These are phyloP conservation scores for Chaetomium tenue DNA, from an alignment of 495 filamentous ascomycete genomes.

Conservation along the genomic window DNA sequence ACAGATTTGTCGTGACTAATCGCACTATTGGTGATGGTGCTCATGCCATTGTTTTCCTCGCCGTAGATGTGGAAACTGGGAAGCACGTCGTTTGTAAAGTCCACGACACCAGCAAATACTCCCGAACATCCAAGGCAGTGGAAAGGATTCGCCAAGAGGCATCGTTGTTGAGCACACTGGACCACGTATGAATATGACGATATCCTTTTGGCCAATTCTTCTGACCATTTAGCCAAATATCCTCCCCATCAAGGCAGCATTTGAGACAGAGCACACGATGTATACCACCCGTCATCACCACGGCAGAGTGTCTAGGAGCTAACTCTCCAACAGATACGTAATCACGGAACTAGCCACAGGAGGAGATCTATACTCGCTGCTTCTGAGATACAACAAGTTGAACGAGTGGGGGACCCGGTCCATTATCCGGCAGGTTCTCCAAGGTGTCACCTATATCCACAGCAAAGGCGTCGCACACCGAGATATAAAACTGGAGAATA, in stretches of 20 bases:
- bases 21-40: constrained; percentile 77
- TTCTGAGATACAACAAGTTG: constrained; percentile 48
- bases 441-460: constrained; percentile 78
- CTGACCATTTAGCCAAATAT: constrained; percentile 56
- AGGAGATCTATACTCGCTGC: constrained; percentile 59
- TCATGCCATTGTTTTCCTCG: constrained; percentile 80
- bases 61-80: constrained; percentile 62
- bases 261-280: constrained; percentile 51
- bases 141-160: constrained; percentile 50
- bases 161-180: constrained; percentile 54
- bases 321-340: constrained; percentile 52
- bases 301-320: neutral
- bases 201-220: neutral
- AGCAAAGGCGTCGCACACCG: constrained; percentile 78
- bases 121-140: constrained; percentile 17
- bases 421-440: constrained; percentile 78
- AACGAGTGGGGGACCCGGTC: constrained; percentile 72
- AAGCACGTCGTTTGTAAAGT: constrained; percentile 79
- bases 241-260: constrained; percentile 54
- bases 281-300: constrained; percentile 32
- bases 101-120: constrained; percentile 33
- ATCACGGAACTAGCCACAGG: constrained; percentile 65
- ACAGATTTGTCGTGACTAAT: constrained; percentile 50
- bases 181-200: constrained; percentile 51
- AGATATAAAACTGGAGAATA: constrained; percentile 95